Base-by-base conservation (phyloP, 371 early-diverging fungal species). In the Lichtheimia ramosa region DNA sequence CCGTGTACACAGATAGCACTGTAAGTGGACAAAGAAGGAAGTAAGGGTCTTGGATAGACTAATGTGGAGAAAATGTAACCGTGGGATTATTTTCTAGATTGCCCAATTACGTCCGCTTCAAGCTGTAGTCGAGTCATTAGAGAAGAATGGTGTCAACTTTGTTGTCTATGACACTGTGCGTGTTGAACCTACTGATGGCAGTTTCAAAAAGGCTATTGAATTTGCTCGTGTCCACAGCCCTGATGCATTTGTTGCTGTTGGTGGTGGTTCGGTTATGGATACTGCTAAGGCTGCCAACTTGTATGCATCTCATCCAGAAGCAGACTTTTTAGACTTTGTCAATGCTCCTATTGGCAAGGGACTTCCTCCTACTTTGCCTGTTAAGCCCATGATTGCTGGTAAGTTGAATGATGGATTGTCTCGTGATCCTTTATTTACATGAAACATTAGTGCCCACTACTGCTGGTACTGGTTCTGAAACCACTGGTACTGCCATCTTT, bases 271-370 rank as follows among this genome's bases (percentile, higher is more conserved):
- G 2, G 91, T 90, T 27, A 94, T 95, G 60, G 96, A 95, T 66
- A 95, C 96, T 10, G 83, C 92, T 59, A 95, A 95, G 72, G 96
- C 93, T 27, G 96, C 94, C 43, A 94, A 92, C 66, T 76, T 95
- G 71, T 94, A 93, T 70, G 78, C 84, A 27, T 77, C 86, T 43
- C 91, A 92, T 67, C 90, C 90, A 13, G 89, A 94, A 14, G 92
- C 89, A 4, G 93, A 92, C 49, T 86, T 95, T 49, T 70, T 94
- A 64, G 96, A 94, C 68, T 95, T 95, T 73, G 96, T 95, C 61
- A 95, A 95, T 68, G 91, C 93, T 0, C 96, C 96, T n/a, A 91
- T 95, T 70, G 96, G 96, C 56, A 90, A 89, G 70, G 93, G 93
- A 16, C 72, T 81, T 42, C 85, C 91, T 4, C 84, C 92, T 28